These are phyloP conservation scores for Panicum virgatum DNA, from an alignment of 202 grass and related monocot species.

Conservation along the genomic window DNA sequence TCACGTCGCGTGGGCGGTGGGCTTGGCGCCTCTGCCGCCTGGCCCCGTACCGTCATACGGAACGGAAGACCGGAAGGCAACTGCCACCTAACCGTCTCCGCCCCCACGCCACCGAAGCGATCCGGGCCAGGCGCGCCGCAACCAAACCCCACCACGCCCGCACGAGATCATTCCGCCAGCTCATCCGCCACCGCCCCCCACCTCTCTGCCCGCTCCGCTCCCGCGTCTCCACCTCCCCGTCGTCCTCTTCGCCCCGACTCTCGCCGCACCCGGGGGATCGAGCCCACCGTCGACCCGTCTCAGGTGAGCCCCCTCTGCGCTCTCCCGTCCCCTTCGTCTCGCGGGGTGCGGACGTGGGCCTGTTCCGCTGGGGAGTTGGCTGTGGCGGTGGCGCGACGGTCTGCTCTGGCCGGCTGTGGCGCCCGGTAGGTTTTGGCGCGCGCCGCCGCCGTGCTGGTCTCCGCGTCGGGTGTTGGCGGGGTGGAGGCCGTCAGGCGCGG, in stretches of 20 bases:
- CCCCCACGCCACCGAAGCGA: background rate
- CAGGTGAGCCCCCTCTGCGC: background rate
- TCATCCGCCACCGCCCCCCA: constrained; percentile 15
- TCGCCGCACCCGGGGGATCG: background rate
- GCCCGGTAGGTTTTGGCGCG: background rate
- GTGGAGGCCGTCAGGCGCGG: background rate
- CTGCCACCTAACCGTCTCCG: background rate
- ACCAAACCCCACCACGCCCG: constrained; percentile 22
- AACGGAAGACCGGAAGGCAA: background rate
- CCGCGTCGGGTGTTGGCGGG: background rate
- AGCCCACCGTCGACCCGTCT: background rate
- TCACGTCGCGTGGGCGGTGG: constrained; percentile 8
- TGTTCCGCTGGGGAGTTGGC: background rate
- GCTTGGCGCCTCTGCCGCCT: background rate
- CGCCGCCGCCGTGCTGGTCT: background rate
- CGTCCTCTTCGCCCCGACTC: background rate
- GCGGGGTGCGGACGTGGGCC: background rate
- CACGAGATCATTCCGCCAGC: constrained; percentile 29
- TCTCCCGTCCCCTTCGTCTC: background rate
- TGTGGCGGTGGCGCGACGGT: background rate
- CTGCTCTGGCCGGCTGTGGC: background rate
- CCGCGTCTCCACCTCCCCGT: background rate
- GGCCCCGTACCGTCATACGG: background rate
- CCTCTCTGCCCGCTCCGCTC: background rate
- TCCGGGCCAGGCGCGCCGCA: background rate